phyloP scores from a whole-genome alignment of 495 filamentous ascomycete genomes.

The Pseudotulostoma volvatum region DNA sequence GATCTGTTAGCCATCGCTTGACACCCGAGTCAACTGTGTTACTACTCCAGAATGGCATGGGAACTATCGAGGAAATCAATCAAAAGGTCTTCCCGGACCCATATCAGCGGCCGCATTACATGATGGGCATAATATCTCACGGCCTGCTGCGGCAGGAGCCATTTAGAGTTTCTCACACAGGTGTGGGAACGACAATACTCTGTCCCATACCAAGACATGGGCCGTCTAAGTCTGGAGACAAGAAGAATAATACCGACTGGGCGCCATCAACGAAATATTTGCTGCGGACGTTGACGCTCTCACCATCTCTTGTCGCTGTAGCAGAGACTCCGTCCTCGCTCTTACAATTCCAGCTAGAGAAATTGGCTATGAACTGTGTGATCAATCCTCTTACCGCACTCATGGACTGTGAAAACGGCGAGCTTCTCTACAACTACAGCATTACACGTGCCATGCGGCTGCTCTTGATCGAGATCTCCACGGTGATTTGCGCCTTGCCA shows the following conservation, averaged over 20 bases:
- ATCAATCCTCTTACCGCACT: conserved; percentile 72
- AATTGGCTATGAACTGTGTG: conserved; percentile 62
- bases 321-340: conserved; percentile 28
- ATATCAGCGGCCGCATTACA: conserved; percentile 48
- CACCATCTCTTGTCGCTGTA: conserved; percentile 30
- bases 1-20: conserved; percentile 45
- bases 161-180: conserved; percentile 49
- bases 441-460: conserved; percentile 41
- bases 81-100: conserved; percentile 48
- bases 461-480: conserved; percentile 48
- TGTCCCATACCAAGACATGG: conserved; percentile 28
- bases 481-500: conserved; percentile 45
- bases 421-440: conserved; percentile 43
- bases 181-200: conserved; percentile 42
- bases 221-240: conserved; percentile 7
- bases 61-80: conserved; percentile 59
- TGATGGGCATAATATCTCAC: conserved; percentile 58
- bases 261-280: conserved; percentile 31
- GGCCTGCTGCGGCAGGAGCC: conserved; percentile 35
- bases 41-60: conserved; percentile 73
- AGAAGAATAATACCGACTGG: conserved; percentile 17
- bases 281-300: conserved; percentile 33
- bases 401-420: conserved; percentile 56
- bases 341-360: conserved; percentile 50
- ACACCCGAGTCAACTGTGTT: conserved; percentile 55